Conservation (phyloP, 2,329 filamentous ascomycete species). For the Lojkania enalia region DNA sequence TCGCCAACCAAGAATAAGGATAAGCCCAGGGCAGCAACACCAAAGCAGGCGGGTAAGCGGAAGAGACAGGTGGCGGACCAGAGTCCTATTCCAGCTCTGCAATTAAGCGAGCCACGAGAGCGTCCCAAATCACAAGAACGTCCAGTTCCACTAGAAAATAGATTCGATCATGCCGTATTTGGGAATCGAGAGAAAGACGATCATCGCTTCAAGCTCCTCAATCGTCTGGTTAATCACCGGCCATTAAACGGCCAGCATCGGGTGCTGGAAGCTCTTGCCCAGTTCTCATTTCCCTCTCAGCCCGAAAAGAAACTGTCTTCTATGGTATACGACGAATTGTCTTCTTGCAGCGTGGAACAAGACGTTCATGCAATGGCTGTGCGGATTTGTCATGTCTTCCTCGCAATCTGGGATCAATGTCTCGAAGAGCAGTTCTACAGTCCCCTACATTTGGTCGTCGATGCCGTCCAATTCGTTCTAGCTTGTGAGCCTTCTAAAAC, state of each 20-base stretch:
- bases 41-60: constrained; percentile 67
- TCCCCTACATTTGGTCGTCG: constrained; percentile 67
- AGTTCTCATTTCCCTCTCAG: constrained; percentile 67
- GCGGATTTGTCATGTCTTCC: constrained; percentile 65
- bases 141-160: constrained; percentile 2
- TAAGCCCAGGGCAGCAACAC: constrained; percentile 60
- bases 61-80: constrained; percentile 65
- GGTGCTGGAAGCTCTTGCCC: constrained; percentile 69
- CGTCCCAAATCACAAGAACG: constrained; percentile 40
- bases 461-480: constrained; percentile 66
- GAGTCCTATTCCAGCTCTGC: constrained; percentile 67
- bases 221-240: constrained; percentile 66
- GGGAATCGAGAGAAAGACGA: constrained; percentile 44
- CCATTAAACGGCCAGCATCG: constrained; percentile 59
- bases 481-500: constrained; percentile 63
- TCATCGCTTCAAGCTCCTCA: constrained; percentile 53
- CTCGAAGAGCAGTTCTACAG: constrained; percentile 64
- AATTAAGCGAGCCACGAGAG: constrained; percentile 45
- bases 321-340: constrained; percentile 68
- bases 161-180: constrained; percentile 37
- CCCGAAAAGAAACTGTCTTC: constrained; percentile 55
- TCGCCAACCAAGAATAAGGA: constrained; percentile 58
- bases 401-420: constrained; percentile 70
- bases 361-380: constrained; percentile 61
- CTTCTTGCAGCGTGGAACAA: constrained; percentile 54